Evolutionary conservation across 345 rosid species (phyloP), one percentile per base, ranked within the genome.

Genomic region (Pseudoturritis turrita): DNA sequence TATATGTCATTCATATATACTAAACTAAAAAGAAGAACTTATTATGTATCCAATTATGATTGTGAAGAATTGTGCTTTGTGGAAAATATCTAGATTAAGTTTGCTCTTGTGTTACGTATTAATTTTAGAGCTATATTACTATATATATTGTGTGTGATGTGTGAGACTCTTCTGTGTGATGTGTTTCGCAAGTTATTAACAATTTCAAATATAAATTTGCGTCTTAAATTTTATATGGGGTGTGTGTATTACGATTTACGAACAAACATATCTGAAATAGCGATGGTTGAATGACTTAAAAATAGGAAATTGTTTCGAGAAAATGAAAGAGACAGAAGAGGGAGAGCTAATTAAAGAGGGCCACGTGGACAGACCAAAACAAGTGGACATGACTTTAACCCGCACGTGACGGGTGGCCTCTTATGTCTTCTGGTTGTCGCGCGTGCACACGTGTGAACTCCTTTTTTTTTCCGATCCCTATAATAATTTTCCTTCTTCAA

Each of bases 381-480:
- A 62, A 62, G 79, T 70, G 75, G 75, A 19, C 37, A 69, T 36
- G 70, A 69, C 79, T 69, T 69, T 75, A 61, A 39, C 39, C 66
- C 59, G 75, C 75, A 70, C 79, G 75, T 63, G 79, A 76, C 44
- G 71, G 66, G 71, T 69, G 71, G 26, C 44, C 75, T 10, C 61
- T 12, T 14, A 55, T 76, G 79, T 76, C 75, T 37, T n/a, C 17
- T 62, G 13, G 21, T 21, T 76, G 75, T 76, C 75, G 79, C 75
- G 71, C 75, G 75, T 76, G 75, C 71, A 70, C 79, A 76, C 79
- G 79, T 76, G 79, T 76, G 79, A 69, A 76, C 51, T 4, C 67
- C 10, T 67, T 29, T 33, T 22, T 60, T 57, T n/a, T 15, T 60
- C 37, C 25, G 71, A 45, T 73, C 71, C 71, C 65, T 36, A 56